These are phyloP conservation scores for Polytrichum formosum DNA, from an alignment of 225 moss, liverwort and hornwort species.

Conservation along the genomic window DNA sequence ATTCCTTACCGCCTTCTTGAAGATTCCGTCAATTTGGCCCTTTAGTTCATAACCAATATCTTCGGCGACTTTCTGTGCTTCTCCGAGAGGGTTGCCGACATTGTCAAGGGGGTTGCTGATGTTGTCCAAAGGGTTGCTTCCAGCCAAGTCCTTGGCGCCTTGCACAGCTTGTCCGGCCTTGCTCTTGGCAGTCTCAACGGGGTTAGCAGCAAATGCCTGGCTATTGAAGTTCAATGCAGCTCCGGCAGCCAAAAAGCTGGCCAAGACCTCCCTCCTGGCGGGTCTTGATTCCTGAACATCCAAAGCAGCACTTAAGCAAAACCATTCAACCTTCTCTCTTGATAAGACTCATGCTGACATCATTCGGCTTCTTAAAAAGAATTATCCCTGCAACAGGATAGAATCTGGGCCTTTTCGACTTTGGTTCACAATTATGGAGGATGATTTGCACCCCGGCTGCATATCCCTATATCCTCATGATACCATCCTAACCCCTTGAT, in stretches of 20 bases:
- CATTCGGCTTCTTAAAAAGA: too few species aligned
- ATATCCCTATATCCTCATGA: too few species aligned
- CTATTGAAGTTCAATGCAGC: constrained; percentile 38
- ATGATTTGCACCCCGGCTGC: too few species aligned
- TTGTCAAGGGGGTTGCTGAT: constrained; percentile 11
- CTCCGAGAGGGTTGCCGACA: constrained; percentile 11
- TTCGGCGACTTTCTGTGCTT: constrained; percentile 26
- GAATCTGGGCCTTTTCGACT: too few species aligned
- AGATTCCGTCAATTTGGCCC: constrained; percentile 42
- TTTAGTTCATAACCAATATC: constrained; percentile 24
- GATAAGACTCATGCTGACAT: too few species aligned
- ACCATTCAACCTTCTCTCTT: not conserved
- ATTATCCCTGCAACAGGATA: too few species aligned
- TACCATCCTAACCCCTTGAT: too few species aligned
- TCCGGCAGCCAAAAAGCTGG: constrained; percentile 44
- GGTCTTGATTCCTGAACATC: constrained; percentile 25
- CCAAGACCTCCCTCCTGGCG: constrained; percentile 45
- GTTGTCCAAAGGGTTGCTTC: constrained; percentile 10
- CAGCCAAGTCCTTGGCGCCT: constrained; percentile 6
- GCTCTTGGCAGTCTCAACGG: constrained; percentile 20
- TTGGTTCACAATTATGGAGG: too few species aligned
- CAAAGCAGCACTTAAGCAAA: not conserved
- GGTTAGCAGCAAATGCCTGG: constrained; percentile 23
- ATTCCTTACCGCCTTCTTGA: constrained; percentile 25
- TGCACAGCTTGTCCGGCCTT: constrained; percentile 6